Evolutionary conservation across 2,329 filamentous ascomycete species (phyloP), one percentile per base, ranked within the genome.

Genomic region (Talaromyces sp.): DNA sequence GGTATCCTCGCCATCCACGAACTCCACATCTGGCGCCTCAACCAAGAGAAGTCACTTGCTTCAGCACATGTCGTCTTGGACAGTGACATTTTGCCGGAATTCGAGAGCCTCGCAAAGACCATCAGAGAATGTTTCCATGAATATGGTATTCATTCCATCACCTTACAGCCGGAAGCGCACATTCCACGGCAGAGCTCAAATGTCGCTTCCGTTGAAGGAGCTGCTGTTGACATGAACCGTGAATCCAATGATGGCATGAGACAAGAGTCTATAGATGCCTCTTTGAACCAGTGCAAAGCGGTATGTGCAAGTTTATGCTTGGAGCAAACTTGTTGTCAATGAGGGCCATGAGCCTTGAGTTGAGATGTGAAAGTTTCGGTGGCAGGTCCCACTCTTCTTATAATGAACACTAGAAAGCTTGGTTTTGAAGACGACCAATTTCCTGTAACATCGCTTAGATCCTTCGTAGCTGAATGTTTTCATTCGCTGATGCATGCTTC

Each of bases 1-100:
- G 86, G 86, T 1, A 78, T 90, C 20, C 49, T 51, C 4, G 46
- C 55, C 2, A 48, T 56, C 11, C 55, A 58, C 35, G 52, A 56
- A 16, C 49, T 58, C 0, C 55, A 58, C 19, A 48, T 58, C 40
- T 58, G 55, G 55, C 55, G 49, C 16, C 16, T 47, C 2, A 47
- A 47, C 22, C 45, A 47, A 33, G 30, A 39, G 11, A 47, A 47
- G 24, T 45, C 55, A 1, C 40, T 54, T 13, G 51, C 51, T 6
- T 54, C 51, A 14, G 51, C 44, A 16, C 55, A 57, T 9, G 36
- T 57, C 10, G 50, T 46, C 10, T 2, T 57, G 2, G 47, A 48
- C 11, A 22, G 36, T 8, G 47, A 57, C 11, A 39, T 19, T 6
- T 29, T 43, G 14, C 4, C 37, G 11, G 41, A 57, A 17, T 57